A percentile compares a stretch with the other conserved stretches of the same genome.
Evolutionary conservation across 2,329 filamentous ascomycete genomes (phyloP).

Genomic region (Scytalidium sp.): DNA sequence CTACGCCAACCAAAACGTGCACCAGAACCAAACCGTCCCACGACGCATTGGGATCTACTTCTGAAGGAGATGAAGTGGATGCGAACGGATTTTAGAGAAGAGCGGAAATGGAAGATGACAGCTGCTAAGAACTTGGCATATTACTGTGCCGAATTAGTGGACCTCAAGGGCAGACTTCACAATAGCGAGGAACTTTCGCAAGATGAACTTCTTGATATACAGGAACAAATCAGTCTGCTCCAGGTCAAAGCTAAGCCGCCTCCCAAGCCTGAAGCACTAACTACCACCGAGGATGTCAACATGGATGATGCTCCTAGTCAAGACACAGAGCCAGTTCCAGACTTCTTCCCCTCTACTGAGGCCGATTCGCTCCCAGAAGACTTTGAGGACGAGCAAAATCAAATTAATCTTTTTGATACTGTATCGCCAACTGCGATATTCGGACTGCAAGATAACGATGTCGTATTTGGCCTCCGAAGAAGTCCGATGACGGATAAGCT

Average conservation of each 20-base stretch:
- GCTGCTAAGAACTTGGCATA: slow-evolving; percentile 76
- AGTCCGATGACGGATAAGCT: slow-evolving; percentile 75
- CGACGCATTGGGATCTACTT: slow-evolving; percentile 81
- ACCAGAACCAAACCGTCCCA: slow-evolving; percentile 72
- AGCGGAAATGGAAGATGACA: slow-evolving; percentile 88
- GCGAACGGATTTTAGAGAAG: slow-evolving; percentile 92
- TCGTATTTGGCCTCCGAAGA: slow-evolving; percentile 73
- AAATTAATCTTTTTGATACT: slow-evolving; percentile 33
- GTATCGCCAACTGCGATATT: slow-evolving; percentile 77
- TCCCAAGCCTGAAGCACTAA: slow-evolving; percentile 16
- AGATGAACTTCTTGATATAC: background rate
- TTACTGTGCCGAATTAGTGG: slow-evolving; percentile 81
- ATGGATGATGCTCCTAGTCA: slow-evolving; percentile 26
- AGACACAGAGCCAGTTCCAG: slow-evolving; percentile 55
- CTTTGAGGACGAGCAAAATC: slow-evolving; percentile 28
- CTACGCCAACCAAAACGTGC: slow-evolving; percentile 83
- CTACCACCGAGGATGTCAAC: slow-evolving; percentile 28
- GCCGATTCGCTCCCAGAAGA: slow-evolving; percentile 52
- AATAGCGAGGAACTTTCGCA: slow-evolving; percentile 44
- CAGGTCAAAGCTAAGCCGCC: slow-evolving; percentile 61
- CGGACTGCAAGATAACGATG: slow-evolving; percentile 75
- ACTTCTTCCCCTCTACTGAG: slow-evolving; percentile 63
- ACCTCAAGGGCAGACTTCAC: slow-evolving; percentile 50
- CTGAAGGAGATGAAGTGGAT: slow-evolving; percentile 97
- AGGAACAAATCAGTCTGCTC: slow-evolving; percentile 37